Conservation (phyloP, 2,329 filamentous ascomycete species). For the Fusarium tuaranense region DNA sequence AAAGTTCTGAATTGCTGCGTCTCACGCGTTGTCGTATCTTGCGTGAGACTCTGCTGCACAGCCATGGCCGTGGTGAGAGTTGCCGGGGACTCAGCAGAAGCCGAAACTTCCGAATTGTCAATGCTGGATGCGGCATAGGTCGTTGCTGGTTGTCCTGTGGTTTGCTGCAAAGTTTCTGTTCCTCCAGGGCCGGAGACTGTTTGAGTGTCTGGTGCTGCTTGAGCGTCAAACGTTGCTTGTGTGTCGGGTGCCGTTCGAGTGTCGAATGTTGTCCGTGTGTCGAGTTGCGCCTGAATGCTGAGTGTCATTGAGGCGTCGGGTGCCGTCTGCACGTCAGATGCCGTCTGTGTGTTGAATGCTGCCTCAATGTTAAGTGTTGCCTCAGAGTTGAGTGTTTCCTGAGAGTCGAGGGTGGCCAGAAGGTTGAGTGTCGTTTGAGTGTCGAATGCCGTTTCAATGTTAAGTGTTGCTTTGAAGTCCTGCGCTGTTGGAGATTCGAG, state of each 20-base stretch:
- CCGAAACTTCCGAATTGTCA: conserved; percentile 3
- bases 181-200: not conserved
- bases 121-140: not conserved
- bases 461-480: not conserved
- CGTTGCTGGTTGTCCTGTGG: not conserved
- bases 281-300: not conserved
- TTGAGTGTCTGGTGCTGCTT: not conserved
- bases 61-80: not conserved
- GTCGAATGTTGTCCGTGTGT: not conserved
- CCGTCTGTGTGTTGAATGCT: not conserved
- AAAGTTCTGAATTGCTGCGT: conserved; percentile 22
- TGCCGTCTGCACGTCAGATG: not conserved
- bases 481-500: not conserved
- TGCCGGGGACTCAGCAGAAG: not conserved
- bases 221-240: not conserved
- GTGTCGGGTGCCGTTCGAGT: not conserved
- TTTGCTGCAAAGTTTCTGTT: not conserved
- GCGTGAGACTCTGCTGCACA: not conserved
- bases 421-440: not conserved
- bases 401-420: not conserved
- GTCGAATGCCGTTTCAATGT: not conserved
- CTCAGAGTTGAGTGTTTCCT: not conserved
- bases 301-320: not conserved
- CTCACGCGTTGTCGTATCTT: not conserved
- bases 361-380: not conserved